phyloP scores from a whole-genome alignment of 768 basidiomycete genomes.

The Amanita polypyramis region DNA sequence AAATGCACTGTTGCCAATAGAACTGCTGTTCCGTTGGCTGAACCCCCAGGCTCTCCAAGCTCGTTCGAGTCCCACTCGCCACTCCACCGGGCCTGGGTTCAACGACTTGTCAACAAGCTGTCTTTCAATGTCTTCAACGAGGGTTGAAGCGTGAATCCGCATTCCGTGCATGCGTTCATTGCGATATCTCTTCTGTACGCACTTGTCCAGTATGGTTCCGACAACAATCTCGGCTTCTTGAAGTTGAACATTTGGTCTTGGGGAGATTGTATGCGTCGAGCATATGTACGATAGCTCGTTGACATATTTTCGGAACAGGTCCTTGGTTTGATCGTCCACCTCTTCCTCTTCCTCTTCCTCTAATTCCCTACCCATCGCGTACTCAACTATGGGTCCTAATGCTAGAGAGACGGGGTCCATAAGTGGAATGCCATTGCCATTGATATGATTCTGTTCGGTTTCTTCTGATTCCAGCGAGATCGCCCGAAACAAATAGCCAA shows the following conservation, averaged over 20 bases:
- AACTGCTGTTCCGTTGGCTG: conserved; percentile 30
- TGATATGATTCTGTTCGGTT: conserved; percentile 17
- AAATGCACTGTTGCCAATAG: too few relatives aligned
- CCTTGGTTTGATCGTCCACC: conserved; percentile 7
- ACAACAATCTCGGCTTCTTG: conserved; percentile 66
- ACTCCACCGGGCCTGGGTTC: conserved; percentile 17
- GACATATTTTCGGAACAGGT: conserved; percentile 39
- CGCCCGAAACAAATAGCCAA: conserved; percentile 62
- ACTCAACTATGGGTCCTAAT: conserved; percentile 21
- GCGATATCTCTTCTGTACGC: conserved; percentile 50
- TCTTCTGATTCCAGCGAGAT: conserved; percentile 31
- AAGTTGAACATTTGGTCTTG: conserved; percentile 41
- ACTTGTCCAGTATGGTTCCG: conserved; percentile 66
- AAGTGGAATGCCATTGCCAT: conserved; percentile 11
- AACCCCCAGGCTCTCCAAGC: conserved; percentile 63
- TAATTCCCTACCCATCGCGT: conserved; percentile 16
- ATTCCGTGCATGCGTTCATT: conserved; percentile 51
- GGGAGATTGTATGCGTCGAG: conserved; percentile 54
- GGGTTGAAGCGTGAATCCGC: conserved; percentile 40
- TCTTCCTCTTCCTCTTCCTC: conserved; percentile 16
- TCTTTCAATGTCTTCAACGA: conserved; percentile 40
- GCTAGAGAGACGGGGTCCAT: conserved; percentile 29
- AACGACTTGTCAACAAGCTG: conserved; percentile 21
- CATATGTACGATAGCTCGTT: conserved; percentile 66
- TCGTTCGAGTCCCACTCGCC: conserved; percentile 30